phyloP scores from a whole-genome alignment of 805 yeast species.

The Candida easanensis region DNA sequence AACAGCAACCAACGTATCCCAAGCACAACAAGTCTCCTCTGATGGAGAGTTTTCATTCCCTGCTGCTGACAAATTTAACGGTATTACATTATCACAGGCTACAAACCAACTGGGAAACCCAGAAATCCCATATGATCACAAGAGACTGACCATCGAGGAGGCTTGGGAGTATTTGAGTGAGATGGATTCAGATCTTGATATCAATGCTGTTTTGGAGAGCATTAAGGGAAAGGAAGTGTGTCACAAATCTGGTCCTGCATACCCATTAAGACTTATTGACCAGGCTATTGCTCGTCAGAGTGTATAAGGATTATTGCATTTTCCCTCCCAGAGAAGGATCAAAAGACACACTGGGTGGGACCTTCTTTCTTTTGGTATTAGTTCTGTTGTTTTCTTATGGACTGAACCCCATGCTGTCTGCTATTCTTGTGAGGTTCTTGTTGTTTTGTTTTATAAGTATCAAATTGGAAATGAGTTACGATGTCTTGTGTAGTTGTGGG shows the following conservation, averaged over 20 bases:
- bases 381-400: no score
- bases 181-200: slow-evolving; percentile 47
- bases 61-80: slow-evolving; percentile 19
- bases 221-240: slow-evolving; percentile 71
- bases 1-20: neutral
- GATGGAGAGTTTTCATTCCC: slow-evolving; percentile 30
- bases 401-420: no score
- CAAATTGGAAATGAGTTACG: no score
- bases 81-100: slow-evolving; percentile 4
- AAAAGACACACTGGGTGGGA: no score
- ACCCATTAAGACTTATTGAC: slow-evolving; percentile 33
- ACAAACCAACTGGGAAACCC: slow-evolving; percentile 23
- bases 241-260: slow-evolving; percentile 78
- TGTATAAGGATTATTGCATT: neutral
- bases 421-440: no score
- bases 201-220: slow-evolving; percentile 52
- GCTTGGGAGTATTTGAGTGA: slow-evolving; percentile 78
- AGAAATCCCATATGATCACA: slow-evolving; percentile 28
- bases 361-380: no score
- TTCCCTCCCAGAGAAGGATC: no score
- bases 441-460: no score
- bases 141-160: slow-evolving; percentile 68
- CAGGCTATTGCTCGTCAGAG: no score
- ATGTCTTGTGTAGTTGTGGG: no score
- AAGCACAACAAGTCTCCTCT: slow-evolving; percentile 2